These are phyloP conservation scores for Quercus phellos DNA, from an alignment of 331 rosid species.

Conservation along the genomic window DNA sequence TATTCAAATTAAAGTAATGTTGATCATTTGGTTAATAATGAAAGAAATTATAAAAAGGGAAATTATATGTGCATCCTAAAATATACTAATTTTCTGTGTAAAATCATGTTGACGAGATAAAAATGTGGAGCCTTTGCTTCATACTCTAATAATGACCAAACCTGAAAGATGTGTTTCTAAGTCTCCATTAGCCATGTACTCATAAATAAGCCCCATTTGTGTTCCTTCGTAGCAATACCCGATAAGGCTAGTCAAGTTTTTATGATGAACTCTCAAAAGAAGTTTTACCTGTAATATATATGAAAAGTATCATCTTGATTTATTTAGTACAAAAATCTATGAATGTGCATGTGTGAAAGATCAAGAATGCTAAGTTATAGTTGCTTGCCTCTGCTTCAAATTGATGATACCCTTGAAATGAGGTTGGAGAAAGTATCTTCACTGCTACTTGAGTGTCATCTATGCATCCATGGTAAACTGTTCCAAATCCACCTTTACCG, in stretches of 20 bases:
- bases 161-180: constrained; percentile 21
- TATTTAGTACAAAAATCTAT: not conserved
- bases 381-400: constrained; percentile 54
- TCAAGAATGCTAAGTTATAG: not conserved
- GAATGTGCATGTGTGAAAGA: not conserved
- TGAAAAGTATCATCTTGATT: not conserved
- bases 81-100: not conserved
- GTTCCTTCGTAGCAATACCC: constrained; percentile 39
- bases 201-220: constrained; percentile 39
- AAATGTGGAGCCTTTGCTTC: not conserved
- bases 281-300: constrained; percentile 42
- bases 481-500: constrained; percentile 62
- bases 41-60: too few relatives aligned
- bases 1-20: not conserved
- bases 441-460: constrained; percentile 54
- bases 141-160: not conserved
- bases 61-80: too few relatives aligned
- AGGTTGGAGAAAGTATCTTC: constrained; percentile 40
- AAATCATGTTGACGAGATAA: not conserved
- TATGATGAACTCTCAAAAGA: constrained; percentile 53
- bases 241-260: constrained; percentile 49
- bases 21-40: not conserved
- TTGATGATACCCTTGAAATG: constrained; percentile 44
- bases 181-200: constrained; percentile 34
- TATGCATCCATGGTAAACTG: constrained; percentile 39